Evolutionary conservation across 768 basidiomycete genomes (phyloP).

Genomic region (Cubamyces sp.): DNA sequence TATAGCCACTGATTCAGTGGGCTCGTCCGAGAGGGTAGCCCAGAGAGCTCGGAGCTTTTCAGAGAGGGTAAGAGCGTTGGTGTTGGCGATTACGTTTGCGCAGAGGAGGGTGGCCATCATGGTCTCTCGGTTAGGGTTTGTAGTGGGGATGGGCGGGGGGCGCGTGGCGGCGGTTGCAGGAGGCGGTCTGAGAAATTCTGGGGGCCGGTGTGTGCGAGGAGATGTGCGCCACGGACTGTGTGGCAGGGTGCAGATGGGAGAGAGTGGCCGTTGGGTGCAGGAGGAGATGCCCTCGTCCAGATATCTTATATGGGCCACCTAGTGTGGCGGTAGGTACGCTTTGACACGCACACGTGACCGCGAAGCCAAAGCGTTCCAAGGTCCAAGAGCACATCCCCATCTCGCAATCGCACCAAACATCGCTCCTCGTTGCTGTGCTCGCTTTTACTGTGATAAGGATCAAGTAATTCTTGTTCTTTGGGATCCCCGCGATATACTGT

Average conservation of each 20-base stretch:
- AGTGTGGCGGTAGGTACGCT: conserved; percentile 6
- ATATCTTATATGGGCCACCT: conserved; percentile 4
- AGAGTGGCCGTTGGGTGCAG: conserved; percentile 2
- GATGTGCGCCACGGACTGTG: not conserved
- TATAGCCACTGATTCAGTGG: not conserved
- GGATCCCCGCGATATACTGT: too few species aligned
- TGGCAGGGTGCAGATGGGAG: not conserved
- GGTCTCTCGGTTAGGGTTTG: conserved; percentile 3
- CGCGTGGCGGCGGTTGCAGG: not conserved
- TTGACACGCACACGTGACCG: conserved; percentile 17
- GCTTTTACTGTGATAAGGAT: not conserved
- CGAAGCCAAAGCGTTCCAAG: conserved; percentile 12
- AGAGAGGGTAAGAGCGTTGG: not conserved
- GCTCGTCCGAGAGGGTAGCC: not conserved
- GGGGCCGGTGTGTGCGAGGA: not conserved
- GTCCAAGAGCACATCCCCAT: not conserved
- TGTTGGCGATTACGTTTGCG: conserved; percentile 11
- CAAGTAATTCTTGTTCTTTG: too few species aligned
- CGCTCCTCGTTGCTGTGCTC: not conserved
- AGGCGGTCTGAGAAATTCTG: not conserved
- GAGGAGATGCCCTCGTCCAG: not conserved
- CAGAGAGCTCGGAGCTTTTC: not conserved
- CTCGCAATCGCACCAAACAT: not conserved
- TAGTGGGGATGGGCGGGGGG: conserved; percentile 12
- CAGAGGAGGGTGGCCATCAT: conserved; percentile 7